Base-by-base conservation (phyloP, 179 eudicot species). In the Nepenthes alata region DNA sequence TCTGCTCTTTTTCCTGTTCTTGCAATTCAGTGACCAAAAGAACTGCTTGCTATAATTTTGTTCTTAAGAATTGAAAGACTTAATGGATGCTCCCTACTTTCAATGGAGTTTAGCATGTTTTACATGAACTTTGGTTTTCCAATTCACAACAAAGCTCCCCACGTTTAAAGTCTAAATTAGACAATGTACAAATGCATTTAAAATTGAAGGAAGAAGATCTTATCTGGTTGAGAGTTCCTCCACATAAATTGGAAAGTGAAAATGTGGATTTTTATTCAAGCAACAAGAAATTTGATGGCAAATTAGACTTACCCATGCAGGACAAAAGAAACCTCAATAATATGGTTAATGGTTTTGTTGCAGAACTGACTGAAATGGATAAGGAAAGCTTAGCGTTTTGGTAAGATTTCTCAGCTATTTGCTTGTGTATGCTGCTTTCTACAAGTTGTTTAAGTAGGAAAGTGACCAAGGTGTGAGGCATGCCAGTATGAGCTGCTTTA, bases 401-500 rank as follows among this genome's bases (percentile, higher is more conserved):
- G 83, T 61, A 80, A 75, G 71, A 66, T 77, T 68, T 61, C 74
- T 70, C 76, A 89, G 70, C 78, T 86, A 11, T 77, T 67, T 66
- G 67, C 77, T 66, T 16, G 65, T 68, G 47, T 77, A 78, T 57
- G 85, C 82, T 37, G 70, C 81, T 58, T 76, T 78, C 67, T 72
- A 69, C 59, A 68, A 77, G 70, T 61, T 85, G 80, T 77, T 49
- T 34, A 74, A 76, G 70, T 70, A 76, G 58, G 91, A 81, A 70
- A 87, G 63, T 71, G 59, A 72, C 61, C 84, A 89, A 58, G 68
- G 68, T 67, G 59, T 74, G 53, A 76, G 77, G 69, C 63, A 62
- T 75, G 82, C 95, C 63, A 82, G 59, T 78, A 78, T 75, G 84
- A 79, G 69, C 67, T 63, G 76, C 84, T 93, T 61, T 79, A 81